Percentiles rank a stretch among this genome's conserved stretches.
Conservation (phyloP, 495 filamentous ascomycete species). For the Tetracladium setigerum region DNA sequence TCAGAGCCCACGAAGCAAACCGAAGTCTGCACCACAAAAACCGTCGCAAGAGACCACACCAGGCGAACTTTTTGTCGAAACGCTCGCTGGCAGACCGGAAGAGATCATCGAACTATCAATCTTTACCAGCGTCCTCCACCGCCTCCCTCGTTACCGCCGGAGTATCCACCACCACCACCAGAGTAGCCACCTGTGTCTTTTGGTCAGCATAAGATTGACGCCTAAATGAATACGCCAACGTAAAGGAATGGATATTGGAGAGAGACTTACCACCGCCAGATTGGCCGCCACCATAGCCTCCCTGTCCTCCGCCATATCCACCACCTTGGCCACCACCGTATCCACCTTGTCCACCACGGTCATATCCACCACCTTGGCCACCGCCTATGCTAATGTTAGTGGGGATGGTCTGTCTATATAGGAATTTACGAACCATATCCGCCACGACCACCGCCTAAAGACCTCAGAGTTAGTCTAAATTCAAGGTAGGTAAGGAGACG, state of each 20-base stretch:
- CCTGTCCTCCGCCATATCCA: constrained; percentile 21
- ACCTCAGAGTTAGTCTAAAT: too few relatives aligned
- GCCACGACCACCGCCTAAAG: constrained; percentile 12
- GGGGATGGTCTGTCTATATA: too few relatives aligned
- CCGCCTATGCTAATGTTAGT: background rate
- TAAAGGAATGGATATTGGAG: background rate
- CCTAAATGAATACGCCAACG: too few relatives aligned
- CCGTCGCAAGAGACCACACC: constrained; percentile 11
- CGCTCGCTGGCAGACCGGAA: constrained; percentile 1
- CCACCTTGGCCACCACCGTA: constrained; percentile 19
- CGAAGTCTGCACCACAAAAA: constrained; percentile 1
- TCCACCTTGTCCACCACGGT: constrained; percentile 13
- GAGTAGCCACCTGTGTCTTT: constrained; percentile 5
- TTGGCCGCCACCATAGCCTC: constrained; percentile 4
- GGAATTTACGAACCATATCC: background rate
- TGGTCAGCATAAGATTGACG: constrained; percentile 4
- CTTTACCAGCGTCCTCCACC: constrained; percentile 20
- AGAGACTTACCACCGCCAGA: constrained; percentile 4
- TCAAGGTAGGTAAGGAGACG: background rate
- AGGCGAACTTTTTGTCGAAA: too few relatives aligned
- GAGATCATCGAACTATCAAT: constrained; percentile 10
- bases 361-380: constrained; percentile 5
- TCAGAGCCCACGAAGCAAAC: constrained; percentile 24
- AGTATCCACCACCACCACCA: constrained; percentile 10
- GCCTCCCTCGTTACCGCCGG: constrained; percentile 18